These are phyloP conservation scores for Aspergillus proliferans DNA, from an alignment of 2,329 filamentous ascomycete genomes.

Conservation along the genomic window DNA sequence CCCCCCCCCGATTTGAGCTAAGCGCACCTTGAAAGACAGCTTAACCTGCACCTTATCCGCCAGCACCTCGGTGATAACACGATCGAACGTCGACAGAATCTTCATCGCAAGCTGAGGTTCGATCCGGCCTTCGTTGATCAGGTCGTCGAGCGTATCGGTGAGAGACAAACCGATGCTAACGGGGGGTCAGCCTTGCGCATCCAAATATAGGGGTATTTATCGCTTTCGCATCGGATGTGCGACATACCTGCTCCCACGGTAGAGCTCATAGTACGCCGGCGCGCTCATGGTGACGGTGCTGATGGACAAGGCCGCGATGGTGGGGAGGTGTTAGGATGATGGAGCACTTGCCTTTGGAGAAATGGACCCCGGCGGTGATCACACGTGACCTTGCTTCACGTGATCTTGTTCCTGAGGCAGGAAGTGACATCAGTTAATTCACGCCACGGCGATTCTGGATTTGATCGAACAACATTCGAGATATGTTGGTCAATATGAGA, in stretches of 20 bases:
- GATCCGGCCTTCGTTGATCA: constrained; percentile 91
- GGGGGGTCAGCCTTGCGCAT: neutral
- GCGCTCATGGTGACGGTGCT: constrained; percentile 39
- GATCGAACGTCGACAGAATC: constrained; percentile 92
- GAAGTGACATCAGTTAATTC: neutral
- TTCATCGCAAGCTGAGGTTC: constrained; percentile 98
- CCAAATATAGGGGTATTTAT: no score
- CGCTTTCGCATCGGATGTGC: neutral
- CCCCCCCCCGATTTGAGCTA: constrained; percentile 2
- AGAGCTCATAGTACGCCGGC: constrained; percentile 79
- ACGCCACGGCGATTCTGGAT: neutral
- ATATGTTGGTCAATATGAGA: neutral
- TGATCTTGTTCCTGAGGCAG: neutral
- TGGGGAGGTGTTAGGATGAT: neutral
- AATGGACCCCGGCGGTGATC: neutral
- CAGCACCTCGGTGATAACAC: constrained; percentile 82
- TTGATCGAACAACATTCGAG: neutral
- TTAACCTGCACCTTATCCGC: constrained; percentile 88
- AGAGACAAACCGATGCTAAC: constrained; percentile 82
- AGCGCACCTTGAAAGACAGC: constrained; percentile 82
- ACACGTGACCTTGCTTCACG: neutral
- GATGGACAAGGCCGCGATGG: neutral
- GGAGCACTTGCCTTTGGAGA: neutral
- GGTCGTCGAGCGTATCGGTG: constrained; percentile 92
- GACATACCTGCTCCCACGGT: constrained; percentile 89